phyloP scores from a whole-genome alignment of 495 filamentous ascomycete genomes.

The Penicillium steckii region DNA sequence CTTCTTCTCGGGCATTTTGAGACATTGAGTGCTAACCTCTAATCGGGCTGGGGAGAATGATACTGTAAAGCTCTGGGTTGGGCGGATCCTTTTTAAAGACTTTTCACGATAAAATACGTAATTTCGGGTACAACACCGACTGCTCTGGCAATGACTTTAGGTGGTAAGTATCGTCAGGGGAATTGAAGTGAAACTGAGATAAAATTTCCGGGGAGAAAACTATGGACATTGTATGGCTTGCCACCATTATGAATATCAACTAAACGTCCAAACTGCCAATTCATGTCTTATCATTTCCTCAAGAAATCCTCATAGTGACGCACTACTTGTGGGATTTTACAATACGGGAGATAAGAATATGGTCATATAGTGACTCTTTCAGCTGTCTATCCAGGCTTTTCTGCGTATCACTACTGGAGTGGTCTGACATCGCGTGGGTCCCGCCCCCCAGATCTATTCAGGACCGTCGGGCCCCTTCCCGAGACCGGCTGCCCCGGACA shows the following conservation, averaged over 20 bases:
- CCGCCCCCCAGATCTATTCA: not conserved
- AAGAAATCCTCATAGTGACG: not conserved
- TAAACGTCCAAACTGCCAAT: not conserved
- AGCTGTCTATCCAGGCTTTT: not conserved
- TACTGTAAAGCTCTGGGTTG: not conserved
- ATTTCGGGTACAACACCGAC: not conserved
- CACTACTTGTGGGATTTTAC: not conserved
- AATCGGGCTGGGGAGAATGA: not conserved
- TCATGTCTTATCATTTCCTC: not conserved
- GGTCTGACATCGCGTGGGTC: not conserved
- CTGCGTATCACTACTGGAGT: not conserved
- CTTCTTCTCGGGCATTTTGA: constrained; percentile 14
- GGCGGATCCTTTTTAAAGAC: constrained; percentile 1
- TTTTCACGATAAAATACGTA: not conserved
- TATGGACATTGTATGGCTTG: not conserved
- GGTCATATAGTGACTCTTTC: not conserved
- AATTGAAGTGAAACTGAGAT: not conserved
- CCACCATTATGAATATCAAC: not conserved
- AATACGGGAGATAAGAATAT: too few relatives aligned
- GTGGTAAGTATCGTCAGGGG: not conserved
- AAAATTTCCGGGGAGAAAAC: not conserved
- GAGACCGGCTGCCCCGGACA: not conserved
- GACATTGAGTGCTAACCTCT: not conserved
- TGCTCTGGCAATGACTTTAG: not conserved
- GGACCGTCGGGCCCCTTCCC: not conserved